A percentile compares a stretch with the other conserved stretches of the same genome.
Evolutionary conservation across 805 yeast species (phyloP).

Genomic region (Lachancea meyersii): DNA sequence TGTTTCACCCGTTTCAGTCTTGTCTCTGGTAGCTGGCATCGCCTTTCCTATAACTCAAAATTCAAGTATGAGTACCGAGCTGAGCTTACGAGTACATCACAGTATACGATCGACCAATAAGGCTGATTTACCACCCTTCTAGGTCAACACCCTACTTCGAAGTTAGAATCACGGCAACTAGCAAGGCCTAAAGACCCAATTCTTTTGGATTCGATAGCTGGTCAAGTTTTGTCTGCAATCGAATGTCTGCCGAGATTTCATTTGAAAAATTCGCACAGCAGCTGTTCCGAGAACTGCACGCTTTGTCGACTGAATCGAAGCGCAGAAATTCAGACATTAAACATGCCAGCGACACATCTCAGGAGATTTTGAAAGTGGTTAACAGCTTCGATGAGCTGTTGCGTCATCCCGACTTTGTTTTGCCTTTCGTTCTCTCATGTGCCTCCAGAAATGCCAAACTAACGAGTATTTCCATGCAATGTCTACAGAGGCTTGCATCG

Average conservation of each 20-base stretch:
- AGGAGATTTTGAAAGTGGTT: slow-evolving; percentile 39
- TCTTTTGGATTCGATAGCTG: neutral
- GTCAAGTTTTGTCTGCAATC: neutral
- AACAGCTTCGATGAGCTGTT: slow-evolving; percentile 33
- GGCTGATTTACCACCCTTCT: no score
- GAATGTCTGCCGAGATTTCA: slow-evolving; percentile 15
- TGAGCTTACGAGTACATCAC: no score
- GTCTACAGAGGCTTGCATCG: slow-evolving; percentile 56
- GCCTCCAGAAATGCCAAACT: slow-evolving; percentile 69
- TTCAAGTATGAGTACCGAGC: no score
- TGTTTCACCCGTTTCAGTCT: no score
- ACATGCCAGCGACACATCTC: slow-evolving; percentile 48
- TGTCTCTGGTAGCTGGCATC: no score
- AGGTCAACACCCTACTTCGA: no score
- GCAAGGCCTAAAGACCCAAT: no score
- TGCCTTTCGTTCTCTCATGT: slow-evolving; percentile 70
- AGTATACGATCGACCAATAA: no score
- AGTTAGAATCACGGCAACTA: no score
- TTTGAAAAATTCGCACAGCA: slow-evolving; percentile 22
- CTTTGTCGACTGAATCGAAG: slow-evolving; percentile 61
- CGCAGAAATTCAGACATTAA: slow-evolving; percentile 66
- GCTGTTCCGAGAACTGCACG: slow-evolving; percentile 50
- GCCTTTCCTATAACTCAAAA: no score
- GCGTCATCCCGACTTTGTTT: slow-evolving; percentile 47
- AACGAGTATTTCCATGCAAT: slow-evolving; percentile 64